Conservation (phyloP, 208 protist genomes). For the Leishmania braziliensis region DNA sequence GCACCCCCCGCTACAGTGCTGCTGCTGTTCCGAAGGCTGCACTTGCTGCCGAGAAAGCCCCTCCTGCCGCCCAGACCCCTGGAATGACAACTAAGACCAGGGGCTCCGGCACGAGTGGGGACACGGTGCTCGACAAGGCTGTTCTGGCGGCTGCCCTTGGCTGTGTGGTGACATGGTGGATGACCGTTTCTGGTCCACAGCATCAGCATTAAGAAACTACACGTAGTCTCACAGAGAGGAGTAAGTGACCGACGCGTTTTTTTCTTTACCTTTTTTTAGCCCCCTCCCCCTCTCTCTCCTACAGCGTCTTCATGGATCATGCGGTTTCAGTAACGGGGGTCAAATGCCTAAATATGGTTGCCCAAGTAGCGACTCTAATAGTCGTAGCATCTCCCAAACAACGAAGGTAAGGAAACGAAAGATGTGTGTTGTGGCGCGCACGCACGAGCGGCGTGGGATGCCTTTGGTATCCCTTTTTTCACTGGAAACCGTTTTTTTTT, state of each 20-base stretch:
- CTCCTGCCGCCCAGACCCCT: slow-evolving; percentile 25
- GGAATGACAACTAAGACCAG: slow-evolving; percentile 56
- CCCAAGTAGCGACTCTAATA: background rate
- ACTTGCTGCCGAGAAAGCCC: slow-evolving; percentile 14
- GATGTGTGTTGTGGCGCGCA: background rate
- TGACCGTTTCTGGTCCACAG: slow-evolving; percentile 57
- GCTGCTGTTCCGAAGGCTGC: slow-evolving; percentile 14
- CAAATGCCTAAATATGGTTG: background rate
- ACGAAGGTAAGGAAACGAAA: background rate
- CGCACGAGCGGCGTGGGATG: background rate
- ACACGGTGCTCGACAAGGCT: slow-evolving; percentile 74
- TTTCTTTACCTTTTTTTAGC: no score
- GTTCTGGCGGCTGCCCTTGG: slow-evolving; percentile 42
- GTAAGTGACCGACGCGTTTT: background rate
- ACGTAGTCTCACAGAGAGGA: background rate
- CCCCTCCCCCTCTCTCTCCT: background rate
- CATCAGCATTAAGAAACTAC: slow-evolving; percentile 57
- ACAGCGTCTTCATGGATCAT: background rate
- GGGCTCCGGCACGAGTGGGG: slow-evolving; percentile 52
- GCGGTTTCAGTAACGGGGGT: background rate
- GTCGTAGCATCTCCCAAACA: slow-evolving; percentile 4
- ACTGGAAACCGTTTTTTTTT: background rate
- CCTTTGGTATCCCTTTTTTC: background rate
- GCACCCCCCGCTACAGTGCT: slow-evolving; percentile 16
- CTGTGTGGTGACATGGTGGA: slow-evolving; percentile 59